Conservation (phyloP, 345 rosid genomes). For the Salix brachista region DNA sequence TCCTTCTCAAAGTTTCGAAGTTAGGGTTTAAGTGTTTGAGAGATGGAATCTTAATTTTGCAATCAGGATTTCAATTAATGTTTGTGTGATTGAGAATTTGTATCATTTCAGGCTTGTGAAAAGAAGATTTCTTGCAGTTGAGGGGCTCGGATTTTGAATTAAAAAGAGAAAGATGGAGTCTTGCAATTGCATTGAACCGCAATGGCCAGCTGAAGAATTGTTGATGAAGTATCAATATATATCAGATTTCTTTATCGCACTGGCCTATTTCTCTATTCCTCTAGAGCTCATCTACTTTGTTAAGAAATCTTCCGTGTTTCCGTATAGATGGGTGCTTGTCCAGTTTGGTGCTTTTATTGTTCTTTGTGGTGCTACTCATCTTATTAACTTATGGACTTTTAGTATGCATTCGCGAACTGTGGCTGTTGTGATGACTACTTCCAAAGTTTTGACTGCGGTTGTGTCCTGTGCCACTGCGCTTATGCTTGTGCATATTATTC, state of each 20-base stretch:
- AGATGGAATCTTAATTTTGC: not conserved
- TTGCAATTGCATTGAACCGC: slow-evolving; percentile 93
- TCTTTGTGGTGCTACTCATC: slow-evolving; percentile 96
- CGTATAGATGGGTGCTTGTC: slow-evolving; percentile 97
- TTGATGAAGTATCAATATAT: slow-evolving; percentile 96
- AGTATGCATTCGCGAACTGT: slow-evolving; percentile 63
- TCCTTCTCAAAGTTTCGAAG: not conserved
- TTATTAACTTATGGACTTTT: slow-evolving; percentile 94
- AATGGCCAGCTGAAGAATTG: slow-evolving; percentile 87
- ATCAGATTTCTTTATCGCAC: slow-evolving; percentile 95
- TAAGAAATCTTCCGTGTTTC: slow-evolving; percentile 88
- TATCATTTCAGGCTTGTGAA: not conserved
- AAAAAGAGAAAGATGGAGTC: slow-evolving; percentile 49
- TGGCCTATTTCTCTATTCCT: slow-evolving; percentile 97
- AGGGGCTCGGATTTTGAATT: not conserved
- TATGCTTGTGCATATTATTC: slow-evolving; percentile 97
- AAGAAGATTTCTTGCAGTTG: not conserved
- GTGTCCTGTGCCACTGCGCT: slow-evolving; percentile 94
- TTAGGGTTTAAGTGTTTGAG: not conserved
- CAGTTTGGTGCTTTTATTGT: slow-evolving; percentile 99
- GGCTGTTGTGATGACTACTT: slow-evolving; percentile 73
- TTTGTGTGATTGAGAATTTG: not conserved
- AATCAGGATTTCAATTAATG: not conserved
- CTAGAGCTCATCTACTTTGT: slow-evolving; percentile 92
- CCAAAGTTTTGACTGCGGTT: slow-evolving; percentile 75